These are phyloP conservation scores for Brettanomyces sp. DNA, from an alignment of 805 yeast genomes.

Conservation along the genomic window DNA sequence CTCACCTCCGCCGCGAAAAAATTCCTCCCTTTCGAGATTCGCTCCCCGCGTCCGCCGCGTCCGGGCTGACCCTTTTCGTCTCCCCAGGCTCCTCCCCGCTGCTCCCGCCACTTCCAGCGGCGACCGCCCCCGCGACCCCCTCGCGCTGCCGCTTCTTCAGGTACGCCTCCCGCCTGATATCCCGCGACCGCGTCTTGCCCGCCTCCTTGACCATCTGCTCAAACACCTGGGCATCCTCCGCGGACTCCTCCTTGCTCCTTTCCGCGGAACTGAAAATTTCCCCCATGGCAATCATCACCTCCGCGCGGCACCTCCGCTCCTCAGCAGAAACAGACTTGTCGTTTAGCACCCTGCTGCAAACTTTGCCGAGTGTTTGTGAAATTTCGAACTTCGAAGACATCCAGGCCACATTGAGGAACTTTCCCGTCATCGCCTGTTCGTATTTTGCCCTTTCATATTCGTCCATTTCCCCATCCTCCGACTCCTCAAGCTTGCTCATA, in stretches of 20 bases:
- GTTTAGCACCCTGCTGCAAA: conserved; percentile 55
- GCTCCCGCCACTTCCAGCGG: too few species aligned
- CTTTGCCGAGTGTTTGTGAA: conserved; percentile 60
- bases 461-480: conserved; percentile 31
- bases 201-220: conserved; percentile 43
- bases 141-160: background rate
- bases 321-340: conserved; percentile 43
- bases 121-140: too few species aligned
- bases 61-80: too few species aligned
- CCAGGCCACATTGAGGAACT: conserved; percentile 80
- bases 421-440: conserved; percentile 69
- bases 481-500: conserved; percentile 48
- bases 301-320: conserved; percentile 51
- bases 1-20: too few species aligned
- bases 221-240: conserved; percentile 60
- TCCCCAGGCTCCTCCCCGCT: too few species aligned
- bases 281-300: conserved; percentile 52
- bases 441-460: conserved; percentile 48
- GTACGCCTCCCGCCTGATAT: conserved; percentile 17
- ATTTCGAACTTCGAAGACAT: conserved; percentile 73
- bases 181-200: conserved; percentile 19
- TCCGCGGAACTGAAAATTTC: conserved; percentile 48
- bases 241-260: conserved; percentile 61
- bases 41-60: too few species aligned
- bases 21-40: too few species aligned